Percentiles rank a stretch among this genome's conserved stretches.
Evolutionary conservation across 2,329 filamentous ascomycete species (phyloP).

Genomic region (Drechslera avenae): DNA sequence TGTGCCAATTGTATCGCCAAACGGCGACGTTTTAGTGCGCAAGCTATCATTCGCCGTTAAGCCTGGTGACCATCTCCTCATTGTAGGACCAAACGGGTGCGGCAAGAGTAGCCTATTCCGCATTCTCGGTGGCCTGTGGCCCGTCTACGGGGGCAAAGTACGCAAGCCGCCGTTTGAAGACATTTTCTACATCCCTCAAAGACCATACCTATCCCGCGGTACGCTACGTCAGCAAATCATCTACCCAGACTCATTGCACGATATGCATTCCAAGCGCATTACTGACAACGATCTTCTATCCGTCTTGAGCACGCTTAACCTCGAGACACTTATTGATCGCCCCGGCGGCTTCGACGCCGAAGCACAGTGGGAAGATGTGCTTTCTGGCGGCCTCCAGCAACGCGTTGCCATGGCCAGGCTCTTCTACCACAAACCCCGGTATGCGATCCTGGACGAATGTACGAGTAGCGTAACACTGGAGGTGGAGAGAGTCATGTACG

Average conservation of each 20-base stretch:
- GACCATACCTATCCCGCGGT: slow-evolving; percentile 89
- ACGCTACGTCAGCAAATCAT: slow-evolving; percentile 96
- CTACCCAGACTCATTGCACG: slow-evolving; percentile 86
- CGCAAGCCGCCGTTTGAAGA: slow-evolving; percentile 88
- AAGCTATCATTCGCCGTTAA: slow-evolving; percentile 85
- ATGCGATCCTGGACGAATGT: slow-evolving; percentile 96
- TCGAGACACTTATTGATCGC: slow-evolving; percentile 79
- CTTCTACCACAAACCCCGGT: slow-evolving; percentile 91
- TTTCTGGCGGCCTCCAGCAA: slow-evolving; percentile 92
- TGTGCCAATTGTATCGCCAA: slow-evolving; percentile 95
- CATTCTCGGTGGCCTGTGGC: slow-evolving; percentile 95
- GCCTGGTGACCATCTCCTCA: slow-evolving; percentile 86
- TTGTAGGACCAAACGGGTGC: slow-evolving; percentile 95
- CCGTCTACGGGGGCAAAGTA: slow-evolving; percentile 93
- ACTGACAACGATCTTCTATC: slow-evolving; percentile 79
- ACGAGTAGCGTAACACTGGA: slow-evolving; percentile 94
- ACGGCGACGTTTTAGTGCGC: slow-evolving; percentile 88
- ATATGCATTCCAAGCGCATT: slow-evolving; percentile 83
- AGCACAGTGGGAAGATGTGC: slow-evolving; percentile 93
- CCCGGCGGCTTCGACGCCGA: slow-evolving; percentile 89
- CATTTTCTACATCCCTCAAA: slow-evolving; percentile 98
- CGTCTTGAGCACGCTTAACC: slow-evolving; percentile 79
- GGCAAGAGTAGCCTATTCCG: slow-evolving; percentile 96
- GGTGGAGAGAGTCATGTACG: slow-evolving; percentile 95
- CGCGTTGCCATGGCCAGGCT: slow-evolving; percentile 94